A percentile compares a stretch with the other conserved stretches of the same genome.
Conservation (phyloP, 2,329 filamentous ascomycete species). For the Arachnomyces sp. region DNA sequence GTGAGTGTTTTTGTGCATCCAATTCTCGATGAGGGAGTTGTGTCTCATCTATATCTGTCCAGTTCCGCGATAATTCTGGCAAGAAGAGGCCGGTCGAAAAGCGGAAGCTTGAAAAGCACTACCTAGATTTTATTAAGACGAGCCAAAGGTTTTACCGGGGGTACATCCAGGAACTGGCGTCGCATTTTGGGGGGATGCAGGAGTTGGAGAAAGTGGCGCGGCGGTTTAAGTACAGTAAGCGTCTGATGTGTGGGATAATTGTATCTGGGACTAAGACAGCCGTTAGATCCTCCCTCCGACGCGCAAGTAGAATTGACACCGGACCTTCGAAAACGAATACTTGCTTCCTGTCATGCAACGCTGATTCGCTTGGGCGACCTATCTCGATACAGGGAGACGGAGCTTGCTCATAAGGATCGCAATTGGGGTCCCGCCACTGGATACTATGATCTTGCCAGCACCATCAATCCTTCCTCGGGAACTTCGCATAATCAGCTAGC, state of each 20-base stretch:
- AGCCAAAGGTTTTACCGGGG: slow-evolving; percentile 82
- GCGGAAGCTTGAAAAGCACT: slow-evolving; percentile 73
- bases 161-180: slow-evolving; percentile 69
- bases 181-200: slow-evolving; percentile 47
- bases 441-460: slow-evolving; percentile 75
- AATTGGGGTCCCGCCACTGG: slow-evolving; percentile 72
- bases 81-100: slow-evolving; percentile 53
- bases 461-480: slow-evolving; percentile 69
- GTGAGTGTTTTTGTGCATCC: slow-evolving; percentile 29
- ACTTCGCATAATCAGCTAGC: slow-evolving; percentile 84
- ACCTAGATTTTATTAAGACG: slow-evolving; percentile 75
- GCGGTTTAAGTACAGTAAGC: slow-evolving; percentile 41
- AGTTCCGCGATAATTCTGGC: slow-evolving; percentile 43
- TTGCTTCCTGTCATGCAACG: slow-evolving; percentile 70
- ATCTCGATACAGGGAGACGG: slow-evolving; percentile 70
- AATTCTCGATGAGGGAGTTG: slow-evolving; percentile 3
- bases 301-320: slow-evolving; percentile 40
- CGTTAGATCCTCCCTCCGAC: slow-evolving; percentile 34
- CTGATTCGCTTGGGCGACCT: slow-evolving; percentile 85
- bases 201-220: slow-evolving; percentile 51
- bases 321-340: slow-evolving; percentile 50
- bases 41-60: slow-evolving; percentile 12
- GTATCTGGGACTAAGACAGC: slow-evolving; percentile 13
- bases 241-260: slow-evolving; percentile 21
- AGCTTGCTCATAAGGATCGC: slow-evolving; percentile 62